A percentile compares a stretch with the other conserved stretches of the same genome.
Evolutionary conservation across 2,329 filamentous ascomycete species (phyloP).

Genomic region (Botrytis elliptica): DNA sequence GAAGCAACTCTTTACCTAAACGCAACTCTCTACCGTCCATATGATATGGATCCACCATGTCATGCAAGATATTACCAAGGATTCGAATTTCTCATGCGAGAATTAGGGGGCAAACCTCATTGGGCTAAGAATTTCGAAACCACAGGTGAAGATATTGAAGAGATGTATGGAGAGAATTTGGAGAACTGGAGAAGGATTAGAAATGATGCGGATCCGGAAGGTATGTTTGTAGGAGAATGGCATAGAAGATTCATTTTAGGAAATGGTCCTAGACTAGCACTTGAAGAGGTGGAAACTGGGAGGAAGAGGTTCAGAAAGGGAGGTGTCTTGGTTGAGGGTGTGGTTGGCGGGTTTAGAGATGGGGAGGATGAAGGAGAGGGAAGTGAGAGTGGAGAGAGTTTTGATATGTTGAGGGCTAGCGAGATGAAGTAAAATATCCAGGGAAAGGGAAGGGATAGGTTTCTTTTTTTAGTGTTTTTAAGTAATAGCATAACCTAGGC

Average conservation of each 20-base stretch:
- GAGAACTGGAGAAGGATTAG: conserved; percentile 66
- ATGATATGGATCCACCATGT: conserved; percentile 74
- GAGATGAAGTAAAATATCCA: conserved; percentile 21
- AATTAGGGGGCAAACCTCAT: conserved; percentile 78
- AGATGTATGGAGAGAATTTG: conserved; percentile 68
- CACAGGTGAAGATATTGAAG: conserved; percentile 58
- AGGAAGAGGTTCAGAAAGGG: conserved; percentile 31
- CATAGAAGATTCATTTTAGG: conserved; percentile 67
- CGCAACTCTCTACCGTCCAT: conserved; percentile 83
- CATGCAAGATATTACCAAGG: conserved; percentile 78
- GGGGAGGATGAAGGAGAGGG: conserved; percentile 13
- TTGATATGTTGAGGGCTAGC: conserved; percentile 34
- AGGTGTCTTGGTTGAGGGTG: conserved; percentile 32
- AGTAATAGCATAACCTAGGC: background rate
- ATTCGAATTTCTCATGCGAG: conserved; percentile 88
- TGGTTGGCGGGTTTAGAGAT: conserved; percentile 20
- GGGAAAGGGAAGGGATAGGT: background rate
- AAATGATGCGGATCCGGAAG: conserved; percentile 70
- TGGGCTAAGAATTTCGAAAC: conserved; percentile 89
- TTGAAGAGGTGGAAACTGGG: conserved; percentile 37
- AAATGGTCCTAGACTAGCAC: conserved; percentile 29
- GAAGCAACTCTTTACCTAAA: conserved; percentile 85
- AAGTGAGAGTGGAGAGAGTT: conserved; percentile 34
- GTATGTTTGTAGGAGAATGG: conserved; percentile 90
- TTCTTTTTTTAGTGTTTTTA: background rate